phyloP scores from a whole-genome alignment of 306 rosid genomes.

The Cucurbita argyrosperma region DNA sequence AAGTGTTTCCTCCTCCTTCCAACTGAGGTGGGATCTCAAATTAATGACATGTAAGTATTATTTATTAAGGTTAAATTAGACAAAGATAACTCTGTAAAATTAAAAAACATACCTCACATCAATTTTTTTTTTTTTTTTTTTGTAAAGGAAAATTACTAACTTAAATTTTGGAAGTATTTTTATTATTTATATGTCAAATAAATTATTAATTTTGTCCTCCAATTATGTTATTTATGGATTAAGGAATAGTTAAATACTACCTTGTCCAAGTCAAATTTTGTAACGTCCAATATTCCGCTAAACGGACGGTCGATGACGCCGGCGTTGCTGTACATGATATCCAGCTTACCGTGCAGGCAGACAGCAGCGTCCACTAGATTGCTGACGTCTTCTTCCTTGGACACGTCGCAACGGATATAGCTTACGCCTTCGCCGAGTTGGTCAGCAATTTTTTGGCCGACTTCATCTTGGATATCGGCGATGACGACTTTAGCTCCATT shows the following conservation, averaged over 20 bases:
- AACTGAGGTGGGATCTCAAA: no score
- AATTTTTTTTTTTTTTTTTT: no score
- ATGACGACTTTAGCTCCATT: constrained; percentile 19
- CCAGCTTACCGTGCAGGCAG: constrained; percentile 7
- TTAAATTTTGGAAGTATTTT: no score
- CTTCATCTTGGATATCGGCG: constrained; percentile 23
- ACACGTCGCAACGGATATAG: constrained; percentile 18
- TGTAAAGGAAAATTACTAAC: no score
- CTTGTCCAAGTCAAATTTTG: constrained; percentile 7
- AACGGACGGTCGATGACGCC: constrained; percentile 12
- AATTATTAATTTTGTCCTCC: no score
- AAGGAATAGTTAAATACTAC: neutral
- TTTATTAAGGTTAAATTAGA: no score
- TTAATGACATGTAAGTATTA: no score
- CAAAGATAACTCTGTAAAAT: no score
- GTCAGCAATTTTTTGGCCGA: constrained; percentile 14
- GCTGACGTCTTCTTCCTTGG: constrained; percentile 15
- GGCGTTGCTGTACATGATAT: constrained; percentile 26
- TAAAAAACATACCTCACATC: no score
- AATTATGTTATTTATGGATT: no score
- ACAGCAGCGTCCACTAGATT: constrained; percentile 13
- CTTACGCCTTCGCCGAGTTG: constrained; percentile 11
- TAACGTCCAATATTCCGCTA: constrained; percentile 6
- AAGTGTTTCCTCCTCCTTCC: no score
- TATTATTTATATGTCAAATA: no score